Conservation (phyloP, 305 asterid genomes). For the Ajuga reptans region DNA sequence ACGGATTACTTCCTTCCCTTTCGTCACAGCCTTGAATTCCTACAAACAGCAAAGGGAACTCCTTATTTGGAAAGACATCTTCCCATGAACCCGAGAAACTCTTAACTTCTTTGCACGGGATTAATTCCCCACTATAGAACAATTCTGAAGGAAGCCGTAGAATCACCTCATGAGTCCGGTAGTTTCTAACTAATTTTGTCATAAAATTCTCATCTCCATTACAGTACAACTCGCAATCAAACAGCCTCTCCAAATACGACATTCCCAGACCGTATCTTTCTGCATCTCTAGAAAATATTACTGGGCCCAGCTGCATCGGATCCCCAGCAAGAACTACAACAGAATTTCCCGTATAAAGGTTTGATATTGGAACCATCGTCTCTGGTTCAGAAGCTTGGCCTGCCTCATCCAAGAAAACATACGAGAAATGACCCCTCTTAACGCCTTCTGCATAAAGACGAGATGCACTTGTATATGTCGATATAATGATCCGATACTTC, state of each 20-base stretch:
- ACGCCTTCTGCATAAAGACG: constrained; percentile 60
- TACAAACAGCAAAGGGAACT: constrained; percentile 69
- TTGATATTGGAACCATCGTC: constrained; percentile 76
- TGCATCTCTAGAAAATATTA: constrained; percentile 56
- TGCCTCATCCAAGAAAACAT: constrained; percentile 89
- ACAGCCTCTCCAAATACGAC: constrained; percentile 77
- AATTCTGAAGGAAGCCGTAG: constrained; percentile 66
- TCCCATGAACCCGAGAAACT: constrained; percentile 25
- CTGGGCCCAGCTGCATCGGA: constrained; percentile 91
- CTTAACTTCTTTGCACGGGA: constrained; percentile 47
- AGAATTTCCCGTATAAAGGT: constrained; percentile 37
- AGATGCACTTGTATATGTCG: constrained; percentile 71
- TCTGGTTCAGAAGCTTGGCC: constrained; percentile 99
- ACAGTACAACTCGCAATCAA: constrained; percentile 37
- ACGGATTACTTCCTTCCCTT: constrained; percentile 91
- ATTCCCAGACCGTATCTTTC: constrained; percentile 64
- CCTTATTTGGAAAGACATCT: constrained; percentile 53
- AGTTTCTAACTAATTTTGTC: constrained; percentile 64
- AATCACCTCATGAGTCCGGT: constrained; percentile 74
- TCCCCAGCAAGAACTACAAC: constrained; percentile 87
- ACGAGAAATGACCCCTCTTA: constrained; percentile 60
- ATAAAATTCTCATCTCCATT: constrained; percentile 39
- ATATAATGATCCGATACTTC: constrained; percentile 49
- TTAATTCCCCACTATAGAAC: constrained; percentile 62
- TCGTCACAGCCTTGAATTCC: constrained; percentile 92